Evolutionary conservation across 495 filamentous ascomycete genomes (phyloP), one percentile per base, ranked within the genome.

Genomic region (Recurvomyces mirabilis): DNA sequence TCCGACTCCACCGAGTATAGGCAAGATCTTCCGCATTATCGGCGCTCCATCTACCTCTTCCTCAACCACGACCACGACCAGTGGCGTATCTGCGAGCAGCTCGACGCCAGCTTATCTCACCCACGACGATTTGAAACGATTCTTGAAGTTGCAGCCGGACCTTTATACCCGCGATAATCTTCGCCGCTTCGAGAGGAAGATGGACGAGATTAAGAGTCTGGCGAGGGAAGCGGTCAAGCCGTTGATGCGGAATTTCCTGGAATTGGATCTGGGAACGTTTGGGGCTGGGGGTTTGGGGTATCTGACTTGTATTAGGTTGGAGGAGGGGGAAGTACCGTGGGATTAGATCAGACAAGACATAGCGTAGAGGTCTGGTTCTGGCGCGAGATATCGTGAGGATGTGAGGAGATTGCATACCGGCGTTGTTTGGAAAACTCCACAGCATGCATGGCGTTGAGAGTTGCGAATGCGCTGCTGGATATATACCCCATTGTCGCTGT

Each of bases 121-220:
- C 1, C 85, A 88, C 56, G 87, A 93, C 52, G 87, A 93, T 51
- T 76, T 87, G 51, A 94, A 94, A 61, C 74, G 76, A 20, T 94
- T 94, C 43, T 69, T 94, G 23, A 87, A 88, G 53, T 64, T 87
- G 15, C 77, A 65, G 49, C 82, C 66, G 21, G 84, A 81, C 6
- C 48, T 62, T 14, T 88, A 69, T 74, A 82, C 62, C 54, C 68
- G 87, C 11, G 87, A 94, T 10, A 83, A 78, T 17, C 57, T 93
- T 22, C 77, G 81, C 46, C 70, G 77, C 36, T 93, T 94, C 48
- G 87, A 93, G 68, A 76, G 80, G 59, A 71, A 82, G 29, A 73
- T 93, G 54, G 87, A 94, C 33, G 87, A 93, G 63, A 67, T 94
- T 15, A 94, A 94, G 63, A 70, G 71, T 32, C 68, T 85, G 54